These are phyloP conservation scores for Hyaloscypha hepaticicola DNA, from an alignment of 495 filamentous ascomycete genomes.

Conservation along the genomic window DNA sequence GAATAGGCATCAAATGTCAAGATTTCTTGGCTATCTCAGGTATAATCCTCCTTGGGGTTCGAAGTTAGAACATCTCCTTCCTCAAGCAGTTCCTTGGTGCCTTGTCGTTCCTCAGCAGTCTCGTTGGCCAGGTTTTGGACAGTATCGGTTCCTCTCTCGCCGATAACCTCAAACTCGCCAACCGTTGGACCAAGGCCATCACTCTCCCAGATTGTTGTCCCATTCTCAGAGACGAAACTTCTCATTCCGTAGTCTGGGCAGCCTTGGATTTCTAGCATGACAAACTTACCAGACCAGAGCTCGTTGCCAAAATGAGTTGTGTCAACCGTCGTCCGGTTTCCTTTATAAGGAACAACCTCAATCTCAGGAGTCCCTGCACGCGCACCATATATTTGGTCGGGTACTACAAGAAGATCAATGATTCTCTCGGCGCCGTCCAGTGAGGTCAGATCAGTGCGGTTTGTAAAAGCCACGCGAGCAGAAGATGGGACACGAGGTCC, in stretches of 20 bases:
- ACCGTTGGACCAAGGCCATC: constrained; percentile 48
- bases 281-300: constrained; percentile 34
- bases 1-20: too few species aligned
- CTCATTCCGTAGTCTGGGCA: constrained; percentile 27
- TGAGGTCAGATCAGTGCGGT: constrained; percentile 24
- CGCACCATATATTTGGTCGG: background rate
- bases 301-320: background rate
- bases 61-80: too few species aligned
- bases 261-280: constrained; percentile 44
- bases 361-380: too few species aligned
- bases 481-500: constrained; percentile 54
- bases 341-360: background rate
- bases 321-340: constrained; percentile 3
- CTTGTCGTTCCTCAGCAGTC: background rate
- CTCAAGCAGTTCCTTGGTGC: too few species aligned
- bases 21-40: too few species aligned
- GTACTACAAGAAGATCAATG: background rate
- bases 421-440: background rate
- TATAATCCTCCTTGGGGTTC: too few species aligned
- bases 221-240: background rate
- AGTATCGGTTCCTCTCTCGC: too few species aligned
- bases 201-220: constrained; percentile 25
- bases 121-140: background rate
- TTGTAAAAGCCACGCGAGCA: constrained; percentile 56
- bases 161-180: background rate